phyloP scores from a whole-genome alignment of 192 early-diverging fungal species.

The Backusella psychrophila region DNA sequence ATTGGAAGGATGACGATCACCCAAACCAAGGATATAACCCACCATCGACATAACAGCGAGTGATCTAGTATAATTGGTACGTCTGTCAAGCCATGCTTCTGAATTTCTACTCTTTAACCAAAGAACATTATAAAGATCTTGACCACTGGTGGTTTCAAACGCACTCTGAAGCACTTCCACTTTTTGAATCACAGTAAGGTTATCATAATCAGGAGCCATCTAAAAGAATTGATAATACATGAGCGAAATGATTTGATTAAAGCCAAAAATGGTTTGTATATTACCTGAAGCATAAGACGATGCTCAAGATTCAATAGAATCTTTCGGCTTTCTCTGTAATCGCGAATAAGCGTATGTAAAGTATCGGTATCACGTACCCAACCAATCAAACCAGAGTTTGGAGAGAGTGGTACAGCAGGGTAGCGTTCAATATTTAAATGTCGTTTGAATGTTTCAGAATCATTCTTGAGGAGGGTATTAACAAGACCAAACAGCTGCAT shows the following conservation, averaged over 20 bases:
- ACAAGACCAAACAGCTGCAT: constrained; percentile 99
- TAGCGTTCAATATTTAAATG: constrained; percentile 90
- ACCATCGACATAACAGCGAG: constrained; percentile 98
- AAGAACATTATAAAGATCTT: constrained; percentile 89
- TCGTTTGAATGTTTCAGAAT: constrained; percentile 86
- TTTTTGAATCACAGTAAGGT: constrained; percentile 82
- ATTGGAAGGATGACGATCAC: constrained; percentile 96
- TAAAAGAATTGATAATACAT: constrained; percentile 25
- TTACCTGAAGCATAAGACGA: constrained; percentile 77
- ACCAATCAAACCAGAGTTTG: constrained; percentile 92
- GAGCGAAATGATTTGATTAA: background rate
- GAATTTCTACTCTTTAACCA: constrained; percentile 97
- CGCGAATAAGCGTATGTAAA: constrained; percentile 79
- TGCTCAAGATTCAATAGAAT: constrained; percentile 90
- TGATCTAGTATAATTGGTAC: constrained; percentile 94
- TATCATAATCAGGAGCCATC: constrained; percentile 92
- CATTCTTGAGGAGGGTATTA: constrained; percentile 80
- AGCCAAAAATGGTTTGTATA: background rate
- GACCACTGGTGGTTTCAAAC: constrained; percentile 82
- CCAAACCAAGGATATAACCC: constrained; percentile 96
- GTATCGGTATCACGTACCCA: constrained; percentile 92
- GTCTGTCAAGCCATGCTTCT: constrained; percentile 91
- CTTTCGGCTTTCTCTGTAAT: constrained; percentile 81
- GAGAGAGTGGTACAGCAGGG: constrained; percentile 91
- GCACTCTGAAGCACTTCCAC: constrained; percentile 97